Conservation (phyloP, 2,329 filamentous ascomycete species). For the Stemphylium vesicarium region DNA sequence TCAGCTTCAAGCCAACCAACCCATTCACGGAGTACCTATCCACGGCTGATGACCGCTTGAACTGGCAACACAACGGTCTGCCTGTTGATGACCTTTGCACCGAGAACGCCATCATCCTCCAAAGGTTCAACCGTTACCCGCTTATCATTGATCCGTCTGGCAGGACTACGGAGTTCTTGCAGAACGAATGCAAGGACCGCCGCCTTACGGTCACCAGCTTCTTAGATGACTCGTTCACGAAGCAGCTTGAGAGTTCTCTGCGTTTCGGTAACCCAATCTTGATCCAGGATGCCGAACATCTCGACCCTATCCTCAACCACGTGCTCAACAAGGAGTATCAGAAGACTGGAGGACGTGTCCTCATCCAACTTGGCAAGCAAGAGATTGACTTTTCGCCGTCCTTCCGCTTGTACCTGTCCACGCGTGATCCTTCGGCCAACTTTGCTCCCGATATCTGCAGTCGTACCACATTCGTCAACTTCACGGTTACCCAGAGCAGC, state of each 20-base stretch:
- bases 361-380: conserved; percentile 97
- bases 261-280: conserved; percentile 98
- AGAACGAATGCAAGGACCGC: conserved; percentile 91
- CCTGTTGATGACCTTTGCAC: conserved; percentile 98
- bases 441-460: conserved; percentile 98
- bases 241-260: conserved; percentile 94
- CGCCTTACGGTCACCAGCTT: conserved; percentile 97
- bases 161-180: conserved; percentile 90
- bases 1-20: conserved; percentile 91
- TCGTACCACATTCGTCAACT: conserved; percentile 98
- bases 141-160: conserved; percentile 98
- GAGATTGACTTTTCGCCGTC: conserved; percentile 98
- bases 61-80: conserved; percentile 92
- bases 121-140: conserved; percentile 97
- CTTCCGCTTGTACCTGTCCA: conserved; percentile 94
- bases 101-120: conserved; percentile 95
- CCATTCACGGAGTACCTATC: conserved; percentile 96
- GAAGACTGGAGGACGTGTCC: conserved; percentile 94
- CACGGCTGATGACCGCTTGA: conserved; percentile 89
- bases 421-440: conserved; percentile 90
- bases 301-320: conserved; percentile 97
- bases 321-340: conserved; percentile 99
- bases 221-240: conserved; percentile 96
- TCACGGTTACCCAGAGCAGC: conserved; percentile 98
- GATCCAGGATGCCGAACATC: conserved; percentile 96